A percentile compares a stretch with the other conserved stretches of the same genome.
phyloP scores from a whole-genome alignment of 805 yeast species.

The Yarrowia deformans region DNA sequence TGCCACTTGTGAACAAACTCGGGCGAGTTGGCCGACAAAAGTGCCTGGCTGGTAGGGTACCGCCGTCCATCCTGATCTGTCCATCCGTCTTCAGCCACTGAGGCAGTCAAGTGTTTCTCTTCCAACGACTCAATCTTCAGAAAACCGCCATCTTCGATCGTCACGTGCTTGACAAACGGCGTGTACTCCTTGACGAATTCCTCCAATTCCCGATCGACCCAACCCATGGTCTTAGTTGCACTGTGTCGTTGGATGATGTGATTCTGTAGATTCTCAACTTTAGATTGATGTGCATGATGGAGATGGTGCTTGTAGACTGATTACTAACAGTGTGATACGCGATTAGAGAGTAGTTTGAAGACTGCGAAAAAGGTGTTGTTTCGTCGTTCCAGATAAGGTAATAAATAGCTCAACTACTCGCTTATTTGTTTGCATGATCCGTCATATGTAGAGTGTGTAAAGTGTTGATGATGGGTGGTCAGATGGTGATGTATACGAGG shows the following conservation, averaged over 20 bases:
- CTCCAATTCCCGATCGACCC: constrained; percentile 25
- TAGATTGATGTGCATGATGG: constrained; percentile 2
- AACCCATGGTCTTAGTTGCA: constrained; percentile 3
- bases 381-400: not conserved
- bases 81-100: constrained; percentile 29
- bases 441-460: not conserved
- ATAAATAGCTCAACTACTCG: not conserved
- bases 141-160: not conserved
- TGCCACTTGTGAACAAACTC: constrained; percentile 27
- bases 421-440: not conserved
- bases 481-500: not conserved
- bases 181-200: constrained; percentile 23
- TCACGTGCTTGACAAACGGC: constrained; percentile 28
- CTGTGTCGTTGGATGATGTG: not conserved
- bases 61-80: constrained; percentile 14
- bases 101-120: constrained; percentile 1
- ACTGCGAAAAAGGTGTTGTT: not conserved
- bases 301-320: not conserved
- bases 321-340: not conserved
- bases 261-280: not conserved
- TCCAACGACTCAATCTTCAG: constrained; percentile 15
- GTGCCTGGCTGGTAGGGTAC: constrained; percentile 28
- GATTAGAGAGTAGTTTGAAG: not conserved
- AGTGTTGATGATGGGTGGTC: not conserved
- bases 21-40: constrained; percentile 17